Conservation (phyloP, 495 filamentous ascomycete genomes). For the Penicillium salamii region DNA sequence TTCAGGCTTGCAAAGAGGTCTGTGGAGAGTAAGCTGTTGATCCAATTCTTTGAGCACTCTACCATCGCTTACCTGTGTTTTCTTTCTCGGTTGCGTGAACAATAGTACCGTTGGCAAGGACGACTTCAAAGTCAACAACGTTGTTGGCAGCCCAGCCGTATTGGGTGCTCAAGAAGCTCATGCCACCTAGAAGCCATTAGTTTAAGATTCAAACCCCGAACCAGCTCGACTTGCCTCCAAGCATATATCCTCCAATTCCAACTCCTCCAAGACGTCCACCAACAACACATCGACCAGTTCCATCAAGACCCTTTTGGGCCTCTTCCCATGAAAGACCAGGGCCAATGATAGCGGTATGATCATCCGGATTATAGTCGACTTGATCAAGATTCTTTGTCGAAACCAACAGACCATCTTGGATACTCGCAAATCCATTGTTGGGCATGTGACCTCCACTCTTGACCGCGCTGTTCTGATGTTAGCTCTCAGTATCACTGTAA, state of each 20-base stretch:
- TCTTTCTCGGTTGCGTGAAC: constrained; percentile 41
- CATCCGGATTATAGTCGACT: constrained; percentile 31
- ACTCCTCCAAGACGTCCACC: constrained; percentile 38
- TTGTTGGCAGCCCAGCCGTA: constrained; percentile 58
- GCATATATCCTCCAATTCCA: constrained; percentile 40
- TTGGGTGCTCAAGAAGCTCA: constrained; percentile 52
- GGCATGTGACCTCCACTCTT: constrained; percentile 47
- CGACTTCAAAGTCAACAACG: constrained; percentile 52
- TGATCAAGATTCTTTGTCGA: constrained; percentile 38
- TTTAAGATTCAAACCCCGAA: not conserved
- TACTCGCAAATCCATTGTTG: constrained; percentile 43
- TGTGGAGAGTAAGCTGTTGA: not conserved
- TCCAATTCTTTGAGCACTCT: constrained; percentile 8
- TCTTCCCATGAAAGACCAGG: constrained; percentile 42
- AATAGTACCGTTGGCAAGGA: constrained; percentile 54
- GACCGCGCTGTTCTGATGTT: constrained; percentile 17
- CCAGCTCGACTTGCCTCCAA: constrained; percentile 36
- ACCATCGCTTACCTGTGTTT: constrained; percentile 30
- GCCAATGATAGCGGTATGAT: constrained; percentile 37
- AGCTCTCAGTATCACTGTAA: not conserved
- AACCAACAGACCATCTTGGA: constrained; percentile 38
- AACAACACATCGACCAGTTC: constrained; percentile 34
- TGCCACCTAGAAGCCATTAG: constrained; percentile 28
- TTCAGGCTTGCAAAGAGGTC: constrained; percentile 58
- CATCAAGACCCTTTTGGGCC: constrained; percentile 31